Percentiles rank a stretch among this genome's conserved stretches.
phyloP scores from a whole-genome alignment of 257 asterid species.

The Knoxia roxburghii region DNA sequence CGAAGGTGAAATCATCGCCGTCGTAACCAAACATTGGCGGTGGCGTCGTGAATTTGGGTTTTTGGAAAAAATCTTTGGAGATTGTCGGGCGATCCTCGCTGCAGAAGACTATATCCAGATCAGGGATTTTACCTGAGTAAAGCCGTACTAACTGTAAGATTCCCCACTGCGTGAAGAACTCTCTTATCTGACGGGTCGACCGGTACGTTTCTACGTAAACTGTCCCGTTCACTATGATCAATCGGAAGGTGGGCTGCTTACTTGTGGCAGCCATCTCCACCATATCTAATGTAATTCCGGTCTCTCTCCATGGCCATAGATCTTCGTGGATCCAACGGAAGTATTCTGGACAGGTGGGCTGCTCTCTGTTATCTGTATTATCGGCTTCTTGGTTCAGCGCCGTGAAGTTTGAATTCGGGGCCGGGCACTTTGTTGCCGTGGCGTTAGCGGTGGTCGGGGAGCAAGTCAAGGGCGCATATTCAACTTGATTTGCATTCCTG shows the following conservation, averaged over 20 bases:
- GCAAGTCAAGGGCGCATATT: conserved; percentile 24
- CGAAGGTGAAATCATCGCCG: conserved; percentile 26
- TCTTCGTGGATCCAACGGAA: conserved; percentile 37
- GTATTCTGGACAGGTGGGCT: conserved; percentile 16
- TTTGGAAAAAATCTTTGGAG: neutral
- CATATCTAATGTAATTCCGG: conserved; percentile 33
- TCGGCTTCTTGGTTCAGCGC: neutral
- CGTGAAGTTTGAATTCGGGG: conserved; percentile 15
- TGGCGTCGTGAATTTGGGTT: conserved; percentile 18
- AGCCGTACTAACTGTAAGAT: conserved; percentile 28
- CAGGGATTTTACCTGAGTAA: conserved; percentile 35
- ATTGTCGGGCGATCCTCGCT: conserved; percentile 23
- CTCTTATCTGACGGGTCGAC: conserved; percentile 27
- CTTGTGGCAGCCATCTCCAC: conserved; percentile 18
- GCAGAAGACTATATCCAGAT: conserved; percentile 31
- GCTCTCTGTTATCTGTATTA: neutral
- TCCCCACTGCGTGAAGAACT: conserved; percentile 31
- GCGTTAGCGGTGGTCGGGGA: conserved; percentile 5
- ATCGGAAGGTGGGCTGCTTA: conserved; percentile 24
- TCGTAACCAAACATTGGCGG: conserved; percentile 34
- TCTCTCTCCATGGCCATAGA: conserved; percentile 37
- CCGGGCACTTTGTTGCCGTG: conserved; percentile 22
- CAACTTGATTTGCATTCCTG: neutral
- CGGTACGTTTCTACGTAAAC: conserved; percentile 22
- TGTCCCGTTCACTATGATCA: conserved; percentile 28